Conservation (phyloP, 2,329 filamentous ascomycete species). For the Sarocladium strictum region DNA sequence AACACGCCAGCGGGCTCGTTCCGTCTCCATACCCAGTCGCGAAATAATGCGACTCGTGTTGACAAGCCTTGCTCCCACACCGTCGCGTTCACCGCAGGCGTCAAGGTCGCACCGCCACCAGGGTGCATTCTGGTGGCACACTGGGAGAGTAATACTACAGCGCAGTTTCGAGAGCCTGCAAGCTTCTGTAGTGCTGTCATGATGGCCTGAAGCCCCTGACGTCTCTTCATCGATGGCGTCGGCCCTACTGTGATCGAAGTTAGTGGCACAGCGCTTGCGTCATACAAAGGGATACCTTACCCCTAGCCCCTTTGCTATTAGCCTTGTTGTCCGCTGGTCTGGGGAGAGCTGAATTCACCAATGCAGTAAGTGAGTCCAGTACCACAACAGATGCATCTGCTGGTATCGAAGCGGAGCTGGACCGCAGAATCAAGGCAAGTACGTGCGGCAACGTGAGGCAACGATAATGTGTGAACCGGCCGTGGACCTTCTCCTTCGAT, state of each 20-base stretch:
- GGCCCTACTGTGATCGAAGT: slow-evolving; percentile 22
- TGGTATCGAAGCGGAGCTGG: slow-evolving; percentile 59
- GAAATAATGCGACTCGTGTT: slow-evolving; percentile 70
- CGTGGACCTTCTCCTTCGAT: background rate
- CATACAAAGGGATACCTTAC: slow-evolving; percentile 17
- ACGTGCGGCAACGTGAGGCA: slow-evolving; percentile 63
- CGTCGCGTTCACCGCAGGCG: slow-evolving; percentile 66
- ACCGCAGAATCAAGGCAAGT: slow-evolving; percentile 66
- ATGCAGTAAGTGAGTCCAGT: slow-evolving; percentile 69
- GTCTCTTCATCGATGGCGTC: slow-evolving; percentile 34
- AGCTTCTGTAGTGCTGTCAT: slow-evolving; percentile 69
- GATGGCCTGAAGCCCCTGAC: slow-evolving; percentile 54
- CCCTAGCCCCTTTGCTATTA: slow-evolving; percentile 31
- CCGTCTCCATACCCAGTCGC: slow-evolving; percentile 60
- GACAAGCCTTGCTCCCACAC: slow-evolving; percentile 77
- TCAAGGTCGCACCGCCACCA: slow-evolving; percentile 60
- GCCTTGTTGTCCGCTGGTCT: slow-evolving; percentile 40
- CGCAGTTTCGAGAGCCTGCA: slow-evolving; percentile 65
- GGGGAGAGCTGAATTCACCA: slow-evolving; percentile 73
- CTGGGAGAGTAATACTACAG: slow-evolving; percentile 71
- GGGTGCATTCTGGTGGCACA: slow-evolving; percentile 74
- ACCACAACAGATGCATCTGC: slow-evolving; percentile 61
- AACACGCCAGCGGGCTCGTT: slow-evolving; percentile 43
- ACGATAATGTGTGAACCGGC: slow-evolving; percentile 39
- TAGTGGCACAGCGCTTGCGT: background rate